These are phyloP conservation scores for Sideroxylon spinosum DNA, from an alignment of 179 eudicot species.

Conservation along the genomic window DNA sequence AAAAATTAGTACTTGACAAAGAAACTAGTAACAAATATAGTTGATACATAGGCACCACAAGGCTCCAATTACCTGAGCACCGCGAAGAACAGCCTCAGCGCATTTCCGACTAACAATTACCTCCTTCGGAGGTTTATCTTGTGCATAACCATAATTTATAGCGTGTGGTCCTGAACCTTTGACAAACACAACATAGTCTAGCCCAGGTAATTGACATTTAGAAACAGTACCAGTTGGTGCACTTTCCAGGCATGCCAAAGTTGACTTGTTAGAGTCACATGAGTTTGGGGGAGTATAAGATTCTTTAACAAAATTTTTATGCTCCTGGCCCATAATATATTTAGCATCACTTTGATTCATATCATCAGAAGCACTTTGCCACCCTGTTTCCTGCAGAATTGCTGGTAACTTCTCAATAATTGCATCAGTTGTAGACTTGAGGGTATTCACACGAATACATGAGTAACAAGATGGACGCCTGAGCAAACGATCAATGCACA, in stretches of 20 bases:
- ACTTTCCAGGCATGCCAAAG: not conserved
- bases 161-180: constrained; percentile 84
- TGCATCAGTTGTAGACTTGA: constrained; percentile 65
- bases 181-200: constrained; percentile 79
- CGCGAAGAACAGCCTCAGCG: constrained; percentile 97
- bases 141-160: constrained; percentile 44
- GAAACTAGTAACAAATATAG: not conserved
- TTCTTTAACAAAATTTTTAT: constrained; percentile 10
- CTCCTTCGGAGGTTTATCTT: constrained; percentile 62
- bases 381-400: constrained; percentile 32
- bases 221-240: constrained; percentile 29
- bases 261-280: constrained; percentile 10
- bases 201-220: constrained; percentile 76
- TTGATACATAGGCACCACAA: not conserved
- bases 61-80: constrained; percentile 61
- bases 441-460: constrained; percentile 77
- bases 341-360: constrained; percentile 8
- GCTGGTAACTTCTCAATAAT: constrained; percentile 55
- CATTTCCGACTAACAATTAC: constrained; percentile 93
- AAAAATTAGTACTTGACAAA: not conserved
- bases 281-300: not conserved
- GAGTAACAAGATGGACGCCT: constrained; percentile 89
- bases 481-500: constrained; percentile 20
- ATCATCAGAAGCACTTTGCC: constrained; percentile 18
- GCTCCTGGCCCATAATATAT: not conserved